Base-by-base conservation (phyloP, 2,329 filamentous ascomycete genomes). In the Verticillium albo-atrum region DNA sequence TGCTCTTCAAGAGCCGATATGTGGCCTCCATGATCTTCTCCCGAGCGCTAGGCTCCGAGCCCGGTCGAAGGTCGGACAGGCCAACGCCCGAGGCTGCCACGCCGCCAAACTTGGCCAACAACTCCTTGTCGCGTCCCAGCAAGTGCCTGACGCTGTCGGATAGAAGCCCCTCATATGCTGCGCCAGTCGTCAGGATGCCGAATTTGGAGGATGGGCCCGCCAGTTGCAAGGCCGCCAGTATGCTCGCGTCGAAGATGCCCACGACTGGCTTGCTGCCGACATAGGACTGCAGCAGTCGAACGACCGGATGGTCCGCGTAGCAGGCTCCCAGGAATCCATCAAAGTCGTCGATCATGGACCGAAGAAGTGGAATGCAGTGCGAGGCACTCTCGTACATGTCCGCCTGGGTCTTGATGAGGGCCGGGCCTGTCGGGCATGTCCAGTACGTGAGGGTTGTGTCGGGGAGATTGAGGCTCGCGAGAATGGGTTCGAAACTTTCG, bases 281-380 rank as follows among this genome's bases (percentile, higher is more conserved):
- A 25, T 59, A 55, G 6, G 50, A 56, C 27, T 60, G 61, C 12
- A 62, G 34, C 14, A 58, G 56, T 10, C 56, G 56, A 4, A 62
- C 58, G 10, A 62, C 12, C 0, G 61, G 61, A 20, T 62, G 61
- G 53, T 62, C 61, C n/a, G 61, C 61, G 54, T 62, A 62, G 56
- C 61, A 62, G 6, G 61, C 61, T 5, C 51, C 61, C 6, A 62
- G 61, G 58, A 62, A 62, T 3, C 61, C 61, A 54, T 62, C 61
- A 51, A 42, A 62, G 35, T 58, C 56, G 27, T 34, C 34, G 2
- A 51, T 54, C n/a, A 62, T 35, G 12, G 58, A 27, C 4, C 60
- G 58, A 20, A 62, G 58, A 3, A 59, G 50, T 3, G 61, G 58
- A 2, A 62, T 35, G 55, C 61, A 60, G 15, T 56, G 58, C 15